Conservation (phyloP, 1,284 basidiomycete species). For the Porodaedalea pini region DNA sequence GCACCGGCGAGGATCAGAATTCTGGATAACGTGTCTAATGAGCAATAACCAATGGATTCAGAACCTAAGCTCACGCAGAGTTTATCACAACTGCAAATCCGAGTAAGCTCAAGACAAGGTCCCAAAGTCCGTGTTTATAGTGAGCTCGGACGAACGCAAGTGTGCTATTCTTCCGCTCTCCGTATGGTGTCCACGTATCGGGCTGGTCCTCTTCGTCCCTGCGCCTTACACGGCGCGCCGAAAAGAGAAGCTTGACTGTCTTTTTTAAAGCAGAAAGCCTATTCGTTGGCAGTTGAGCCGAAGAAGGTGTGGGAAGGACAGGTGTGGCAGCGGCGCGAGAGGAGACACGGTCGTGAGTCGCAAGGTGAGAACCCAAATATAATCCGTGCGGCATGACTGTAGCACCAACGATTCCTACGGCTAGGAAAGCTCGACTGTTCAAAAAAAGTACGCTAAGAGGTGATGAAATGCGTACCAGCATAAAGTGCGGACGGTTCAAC, state of each 20-base stretch:
- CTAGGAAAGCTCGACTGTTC: slow-evolving; percentile 33
- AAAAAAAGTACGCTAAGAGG: background rate
- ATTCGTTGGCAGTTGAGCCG: background rate
- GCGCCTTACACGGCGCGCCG: background rate
- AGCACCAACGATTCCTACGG: slow-evolving; percentile 80
- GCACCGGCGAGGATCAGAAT: slow-evolving; percentile 67
- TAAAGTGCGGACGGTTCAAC: slow-evolving; percentile 70
- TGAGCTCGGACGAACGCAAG: slow-evolving; percentile 71
- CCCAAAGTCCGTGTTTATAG: slow-evolving; percentile 71
- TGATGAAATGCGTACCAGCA: slow-evolving; percentile 50
- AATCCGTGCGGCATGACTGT: slow-evolving; percentile 91
- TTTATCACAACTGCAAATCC: slow-evolving; percentile 89
- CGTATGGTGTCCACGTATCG: slow-evolving; percentile 21
- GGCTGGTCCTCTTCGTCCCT: slow-evolving; percentile 9
- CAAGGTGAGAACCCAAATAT: slow-evolving; percentile 84
- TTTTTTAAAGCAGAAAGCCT: slow-evolving; percentile 1
- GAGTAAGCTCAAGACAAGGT: slow-evolving; percentile 63
- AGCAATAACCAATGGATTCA: background rate
- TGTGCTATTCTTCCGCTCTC: slow-evolving; percentile 61
- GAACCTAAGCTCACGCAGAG: slow-evolving; percentile 35
- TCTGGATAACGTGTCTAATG: slow-evolving; percentile 34
- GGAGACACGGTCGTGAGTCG: slow-evolving; percentile 70
- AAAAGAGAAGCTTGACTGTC: slow-evolving; percentile 13
- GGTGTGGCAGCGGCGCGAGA: slow-evolving; percentile 22
- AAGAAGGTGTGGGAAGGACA: slow-evolving; percentile 2